Conservation (phyloP, 768 basidiomycete genomes). For the Albatrellus ellisii region DNA sequence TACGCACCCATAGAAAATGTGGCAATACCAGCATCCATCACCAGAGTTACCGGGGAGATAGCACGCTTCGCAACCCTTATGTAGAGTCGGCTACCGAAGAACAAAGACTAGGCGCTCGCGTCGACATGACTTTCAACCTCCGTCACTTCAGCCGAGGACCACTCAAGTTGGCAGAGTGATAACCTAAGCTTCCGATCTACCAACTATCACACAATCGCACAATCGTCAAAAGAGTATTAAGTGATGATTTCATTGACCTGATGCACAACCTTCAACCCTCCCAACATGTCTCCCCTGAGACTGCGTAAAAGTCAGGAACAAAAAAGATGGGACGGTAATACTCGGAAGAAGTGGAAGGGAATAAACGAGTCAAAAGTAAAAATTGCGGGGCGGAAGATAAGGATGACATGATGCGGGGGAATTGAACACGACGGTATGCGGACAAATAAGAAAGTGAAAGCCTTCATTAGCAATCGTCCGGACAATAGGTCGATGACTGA, state of each 20-base stretch:
- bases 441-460: neutral
- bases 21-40: too few relatives aligned
- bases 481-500: too few relatives aligned
- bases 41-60: too few relatives aligned
- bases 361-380: neutral
- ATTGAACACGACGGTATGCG: slow-evolving; percentile 4
- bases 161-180: too few relatives aligned
- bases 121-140: too few relatives aligned
- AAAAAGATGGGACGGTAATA: neutral
- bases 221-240: neutral
- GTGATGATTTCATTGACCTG: neutral
- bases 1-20: too few relatives aligned
- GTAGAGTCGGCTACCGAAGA: too few relatives aligned
- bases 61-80: too few relatives aligned
- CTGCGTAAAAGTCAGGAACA: neutral
- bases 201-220: neutral
- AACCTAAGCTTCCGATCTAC: too few relatives aligned
- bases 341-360: neutral
- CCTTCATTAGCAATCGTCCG: too few relatives aligned
- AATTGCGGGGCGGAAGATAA: slow-evolving; percentile 4
- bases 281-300: neutral
- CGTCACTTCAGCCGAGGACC: too few relatives aligned
- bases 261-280: slow-evolving; percentile 1
- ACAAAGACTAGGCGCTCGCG: too few relatives aligned
- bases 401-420: slow-evolving; percentile 6